Evolutionary conservation across 768 basidiomycete genomes (phyloP).

Genomic region (Gloeophyllum trabeum): DNA sequence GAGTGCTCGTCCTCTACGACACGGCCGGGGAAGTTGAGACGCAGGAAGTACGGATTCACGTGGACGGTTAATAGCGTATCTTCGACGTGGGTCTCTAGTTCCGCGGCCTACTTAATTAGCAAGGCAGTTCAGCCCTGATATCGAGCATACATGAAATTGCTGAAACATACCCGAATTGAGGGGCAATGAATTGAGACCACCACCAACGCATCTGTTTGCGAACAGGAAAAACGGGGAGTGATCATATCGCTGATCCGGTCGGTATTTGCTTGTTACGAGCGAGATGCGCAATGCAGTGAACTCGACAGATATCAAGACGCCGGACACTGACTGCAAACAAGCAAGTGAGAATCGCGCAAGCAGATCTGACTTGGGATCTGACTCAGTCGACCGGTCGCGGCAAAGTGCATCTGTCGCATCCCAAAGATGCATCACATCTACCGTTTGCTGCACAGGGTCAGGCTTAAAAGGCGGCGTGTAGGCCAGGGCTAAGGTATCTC

Average conservation of each 20-base stretch:
- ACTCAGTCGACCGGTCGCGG: too few species aligned
- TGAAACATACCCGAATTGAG: slow-evolving; percentile 34
- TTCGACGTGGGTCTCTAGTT: slow-evolving; percentile 71
- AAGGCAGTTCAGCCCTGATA: slow-evolving; percentile 1
- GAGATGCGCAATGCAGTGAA: too few species aligned
- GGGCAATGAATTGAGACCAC: slow-evolving; percentile 58
- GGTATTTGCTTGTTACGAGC: neutral
- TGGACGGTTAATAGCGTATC: slow-evolving; percentile 60
- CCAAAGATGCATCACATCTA: too few species aligned
- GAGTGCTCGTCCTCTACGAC: slow-evolving; percentile 60
- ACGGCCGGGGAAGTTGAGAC: slow-evolving; percentile 61
- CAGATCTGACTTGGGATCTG: too few species aligned
- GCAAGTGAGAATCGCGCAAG: too few species aligned
- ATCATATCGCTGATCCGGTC: slow-evolving; percentile 36
- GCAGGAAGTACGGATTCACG: slow-evolving; percentile 78
- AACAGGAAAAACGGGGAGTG: slow-evolving; percentile 65
- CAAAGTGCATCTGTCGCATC: too few species aligned
- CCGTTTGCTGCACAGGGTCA: too few species aligned
- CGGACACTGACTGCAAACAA: too few species aligned
- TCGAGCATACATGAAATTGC: neutral
- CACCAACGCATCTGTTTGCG: slow-evolving; percentile 46
- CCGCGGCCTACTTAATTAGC: slow-evolving; percentile 50
- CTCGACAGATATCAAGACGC: too few species aligned
- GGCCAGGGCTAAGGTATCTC: too few species aligned
- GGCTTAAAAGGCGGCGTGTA: too few species aligned